A percentile compares a stretch with the other conserved stretches of the same genome.
These are phyloP conservation scores for Coniosporium apollinis DNA, from an alignment of 495 filamentous ascomycete genomes.

Conservation along the genomic window DNA sequence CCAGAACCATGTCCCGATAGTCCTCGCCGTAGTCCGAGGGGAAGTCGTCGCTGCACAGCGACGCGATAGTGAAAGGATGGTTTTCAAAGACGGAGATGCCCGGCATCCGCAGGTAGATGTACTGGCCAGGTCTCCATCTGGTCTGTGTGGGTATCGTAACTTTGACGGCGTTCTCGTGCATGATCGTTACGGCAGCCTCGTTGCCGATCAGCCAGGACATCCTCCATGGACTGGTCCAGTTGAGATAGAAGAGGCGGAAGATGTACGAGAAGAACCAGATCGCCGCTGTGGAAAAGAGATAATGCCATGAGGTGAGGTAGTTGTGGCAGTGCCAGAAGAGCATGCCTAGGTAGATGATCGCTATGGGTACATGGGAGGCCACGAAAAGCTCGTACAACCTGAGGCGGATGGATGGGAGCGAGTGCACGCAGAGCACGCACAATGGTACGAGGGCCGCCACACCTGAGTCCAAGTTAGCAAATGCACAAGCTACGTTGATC, in stretches of 20 bases:
- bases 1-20: constrained; percentile 72
- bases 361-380: constrained; percentile 61
- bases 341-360: constrained; percentile 64
- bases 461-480: constrained; percentile 22
- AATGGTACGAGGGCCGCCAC: constrained; percentile 74
- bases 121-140: constrained; percentile 86
- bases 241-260: constrained; percentile 43
- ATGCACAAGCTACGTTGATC: neutral
- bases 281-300: constrained; percentile 64
- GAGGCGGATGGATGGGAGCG: constrained; percentile 48
- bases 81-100: constrained; percentile 79
- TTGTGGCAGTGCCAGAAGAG: constrained; percentile 96
- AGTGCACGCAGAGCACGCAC: constrained; percentile 65
- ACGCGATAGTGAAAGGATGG: constrained; percentile 91
- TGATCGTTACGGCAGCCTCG: constrained; percentile 67
- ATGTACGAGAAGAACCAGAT: constrained; percentile 51
- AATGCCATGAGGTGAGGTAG: constrained; percentile 80
- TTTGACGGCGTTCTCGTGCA: constrained; percentile 84
- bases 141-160: constrained; percentile 85
- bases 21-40: constrained; percentile 74
- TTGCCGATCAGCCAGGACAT: constrained; percentile 72
- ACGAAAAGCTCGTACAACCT: constrained; percentile 74
- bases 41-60: constrained; percentile 72
- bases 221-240: constrained; percentile 71
- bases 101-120: constrained; percentile 86